phyloP scores from a whole-genome alignment of 805 yeast genomes.

The Barnettozyma vustinii region DNA sequence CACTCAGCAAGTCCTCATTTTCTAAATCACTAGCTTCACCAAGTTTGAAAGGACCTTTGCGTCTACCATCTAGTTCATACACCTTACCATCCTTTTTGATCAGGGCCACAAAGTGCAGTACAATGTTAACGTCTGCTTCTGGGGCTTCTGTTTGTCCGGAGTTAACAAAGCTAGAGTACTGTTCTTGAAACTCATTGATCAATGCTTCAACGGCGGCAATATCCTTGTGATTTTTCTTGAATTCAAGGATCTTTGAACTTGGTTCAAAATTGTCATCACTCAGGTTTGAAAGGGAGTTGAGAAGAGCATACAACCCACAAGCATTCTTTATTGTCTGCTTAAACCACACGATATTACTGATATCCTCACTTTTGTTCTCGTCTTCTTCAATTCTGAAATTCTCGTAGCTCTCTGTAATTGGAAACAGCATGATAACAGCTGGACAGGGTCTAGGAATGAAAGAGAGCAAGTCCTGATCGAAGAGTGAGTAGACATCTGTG shows the following conservation, averaged over 20 bases:
- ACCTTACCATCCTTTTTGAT: slow-evolving; percentile 53
- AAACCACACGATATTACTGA: slow-evolving; percentile 57
- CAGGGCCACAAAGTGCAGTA: slow-evolving; percentile 76
- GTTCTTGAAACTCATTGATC: slow-evolving; percentile 41
- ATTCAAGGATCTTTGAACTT: slow-evolving; percentile 14
- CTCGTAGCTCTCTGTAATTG: slow-evolving; percentile 64
- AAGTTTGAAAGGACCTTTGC: slow-evolving; percentile 66
- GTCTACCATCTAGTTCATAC: slow-evolving; percentile 86
- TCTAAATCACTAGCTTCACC: slow-evolving; percentile 33
- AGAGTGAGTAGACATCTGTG: slow-evolving; percentile 79
- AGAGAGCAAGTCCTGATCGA: slow-evolving; percentile 74
- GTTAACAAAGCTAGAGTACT: slow-evolving; percentile 36
- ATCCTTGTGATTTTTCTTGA: slow-evolving; percentile 14
- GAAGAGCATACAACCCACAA: slow-evolving; percentile 86
- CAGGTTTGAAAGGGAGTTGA: slow-evolving; percentile 53
- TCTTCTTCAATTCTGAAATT: slow-evolving; percentile 40
- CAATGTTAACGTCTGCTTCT: slow-evolving; percentile 43
- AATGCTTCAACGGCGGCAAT: slow-evolving; percentile 27
- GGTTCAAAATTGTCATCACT: slow-evolving; percentile 23
- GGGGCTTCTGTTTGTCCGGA: slow-evolving; percentile 57
- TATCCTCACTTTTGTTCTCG: slow-evolving; percentile 10
- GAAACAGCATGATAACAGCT: slow-evolving; percentile 77
- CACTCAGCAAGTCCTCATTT: slow-evolving; percentile 46
- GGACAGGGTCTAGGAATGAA: slow-evolving; percentile 78
- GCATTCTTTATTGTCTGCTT: slow-evolving; percentile 83